Evolutionary conservation across 2,329 filamentous ascomycete genomes (phyloP), one percentile per base, ranked within the genome.

Genomic region (Aaosphaeria arxii): DNA sequence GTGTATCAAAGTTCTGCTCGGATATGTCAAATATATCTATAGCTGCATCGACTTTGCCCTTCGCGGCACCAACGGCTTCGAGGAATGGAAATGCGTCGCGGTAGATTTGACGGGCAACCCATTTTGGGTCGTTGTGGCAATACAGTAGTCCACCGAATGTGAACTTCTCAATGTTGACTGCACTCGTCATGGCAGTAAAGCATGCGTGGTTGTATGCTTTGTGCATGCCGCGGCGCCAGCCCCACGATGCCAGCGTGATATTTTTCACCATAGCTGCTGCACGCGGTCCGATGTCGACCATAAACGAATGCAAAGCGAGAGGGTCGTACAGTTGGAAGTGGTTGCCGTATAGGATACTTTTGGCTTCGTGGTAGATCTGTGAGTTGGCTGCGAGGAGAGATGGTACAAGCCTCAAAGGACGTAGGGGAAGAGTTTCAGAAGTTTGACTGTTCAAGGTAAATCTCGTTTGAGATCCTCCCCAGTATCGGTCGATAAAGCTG

Each of bases 41-140:
- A 1, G 57, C 67, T 6, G 61, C 67, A 47, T 69, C 66, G 3
- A 48, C 13, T 30, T 53, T 61, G 3, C 62, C 59, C 41, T 58
- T 66, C 3, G 55, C 56, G 7, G 43, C 42, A 3, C 57, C 66
- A 7, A 69, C 52, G 0, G 62, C 62, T 40, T 72, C 69, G 6
- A 72, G 51, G 67, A 66, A 71, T 4, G 62, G 58, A 30, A 69
- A 68, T 0, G 59, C 66, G 40, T 70, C 62, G 6, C 67, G 69
- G 42, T 69, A 72, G 31, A 71, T 43, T 28, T 63, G 58, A 7
- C 56, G 58, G 1, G 67, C 67, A 5, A 54, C 45, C 6, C 36
- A 7, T 32, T 54, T 54, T 0, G 52, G 9, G 1, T 44, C 29
- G 6, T 39, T 9, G 6, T 47, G 44, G 29, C 43, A 51, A 5